Evolutionary conservation across 78 protist species (phyloP).

Genomic region (Bigelowiella natans): DNA sequence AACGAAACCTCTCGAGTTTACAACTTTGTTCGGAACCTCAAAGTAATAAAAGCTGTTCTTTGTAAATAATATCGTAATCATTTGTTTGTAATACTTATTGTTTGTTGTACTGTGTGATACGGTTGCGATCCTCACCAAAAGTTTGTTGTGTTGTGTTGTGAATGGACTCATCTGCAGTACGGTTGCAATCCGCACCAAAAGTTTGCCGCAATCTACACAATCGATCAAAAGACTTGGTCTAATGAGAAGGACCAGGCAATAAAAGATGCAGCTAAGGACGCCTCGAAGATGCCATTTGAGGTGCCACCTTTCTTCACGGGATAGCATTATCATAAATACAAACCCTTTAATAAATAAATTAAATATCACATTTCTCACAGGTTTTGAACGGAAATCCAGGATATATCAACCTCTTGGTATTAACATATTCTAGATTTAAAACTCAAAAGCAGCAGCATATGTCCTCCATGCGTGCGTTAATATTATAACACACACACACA

Average conservation of each 20-base stretch:
- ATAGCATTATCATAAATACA: neutral
- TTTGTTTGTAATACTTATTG: too few relatives aligned
- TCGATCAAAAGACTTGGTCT: neutral
- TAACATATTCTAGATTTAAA: too few relatives aligned
- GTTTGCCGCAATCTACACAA: slow-evolving; percentile 8
- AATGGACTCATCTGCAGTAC: slow-evolving; percentile 61
- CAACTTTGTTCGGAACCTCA: too few relatives aligned
- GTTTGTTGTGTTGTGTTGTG: too few relatives aligned
- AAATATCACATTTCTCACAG: slow-evolving; percentile 1
- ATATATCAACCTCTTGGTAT: slow-evolving; percentile 66
- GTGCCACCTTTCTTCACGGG: slow-evolving; percentile 4
- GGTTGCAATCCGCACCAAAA: slow-evolving; percentile 74
- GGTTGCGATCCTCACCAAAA: too few relatives aligned
- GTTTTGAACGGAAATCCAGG: slow-evolving; percentile 55
- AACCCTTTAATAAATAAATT: neutral
- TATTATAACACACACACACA: too few relatives aligned
- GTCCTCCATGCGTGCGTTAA: slow-evolving; percentile 49
- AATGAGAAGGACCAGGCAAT: neutral
- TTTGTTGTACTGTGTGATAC: too few relatives aligned
- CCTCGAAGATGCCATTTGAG: neutral
- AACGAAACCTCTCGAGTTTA: too few relatives aligned
- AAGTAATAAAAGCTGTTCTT: too few relatives aligned
- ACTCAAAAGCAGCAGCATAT: too few relatives aligned
- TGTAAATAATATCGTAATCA: too few relatives aligned
- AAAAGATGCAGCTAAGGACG: neutral